Percentiles rank a stretch among this genome's conserved stretches.
phyloP scores from a whole-genome alignment of 495 filamentous ascomycete genomes.

The Aspergillus wentii region DNA sequence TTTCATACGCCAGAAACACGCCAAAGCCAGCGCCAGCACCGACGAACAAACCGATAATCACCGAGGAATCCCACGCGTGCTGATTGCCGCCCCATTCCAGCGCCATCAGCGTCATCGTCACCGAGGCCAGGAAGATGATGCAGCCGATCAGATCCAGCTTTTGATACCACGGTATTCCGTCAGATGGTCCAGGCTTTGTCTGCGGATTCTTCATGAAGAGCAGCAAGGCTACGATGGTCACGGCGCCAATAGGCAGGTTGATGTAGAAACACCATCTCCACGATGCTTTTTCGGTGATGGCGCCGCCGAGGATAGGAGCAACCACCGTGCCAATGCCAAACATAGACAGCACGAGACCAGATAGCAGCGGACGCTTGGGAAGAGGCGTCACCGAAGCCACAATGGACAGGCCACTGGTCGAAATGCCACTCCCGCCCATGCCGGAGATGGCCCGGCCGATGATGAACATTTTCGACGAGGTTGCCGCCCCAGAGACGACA shows the following conservation, averaged over 20 bases:
- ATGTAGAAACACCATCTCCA: constrained; percentile 83
- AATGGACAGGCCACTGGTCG: constrained; percentile 21
- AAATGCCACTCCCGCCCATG: constrained; percentile 48
- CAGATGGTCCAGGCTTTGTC: not conserved
- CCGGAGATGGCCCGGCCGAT: constrained; percentile 73
- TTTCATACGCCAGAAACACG: constrained; percentile 39
- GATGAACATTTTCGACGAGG: constrained; percentile 63
- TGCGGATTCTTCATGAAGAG: constrained; percentile 27
- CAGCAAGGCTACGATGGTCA: constrained; percentile 43
- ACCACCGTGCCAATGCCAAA: constrained; percentile 22
- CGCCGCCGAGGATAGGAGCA: constrained; percentile 49
- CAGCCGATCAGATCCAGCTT: constrained; percentile 36
- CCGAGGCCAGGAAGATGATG: constrained; percentile 26
- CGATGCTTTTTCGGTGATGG: constrained; percentile 35
- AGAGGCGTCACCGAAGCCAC: constrained; percentile 5
- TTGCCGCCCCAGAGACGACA: constrained; percentile 65
- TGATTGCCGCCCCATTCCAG: constrained; percentile 31
- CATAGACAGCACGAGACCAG: constrained; percentile 4
- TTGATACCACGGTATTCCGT: not conserved
- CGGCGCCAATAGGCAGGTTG: constrained; percentile 52
- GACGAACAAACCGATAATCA: constrained; percentile 40
- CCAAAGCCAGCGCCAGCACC: constrained; percentile 31
- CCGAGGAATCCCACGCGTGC: constrained; percentile 34
- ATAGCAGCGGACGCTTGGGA: constrained; percentile 8
- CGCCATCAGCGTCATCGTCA: constrained; percentile 39